Evolutionary conservation across 495 filamentous ascomycete genomes (phyloP).

Genomic region (Endocarpon pusillum): DNA sequence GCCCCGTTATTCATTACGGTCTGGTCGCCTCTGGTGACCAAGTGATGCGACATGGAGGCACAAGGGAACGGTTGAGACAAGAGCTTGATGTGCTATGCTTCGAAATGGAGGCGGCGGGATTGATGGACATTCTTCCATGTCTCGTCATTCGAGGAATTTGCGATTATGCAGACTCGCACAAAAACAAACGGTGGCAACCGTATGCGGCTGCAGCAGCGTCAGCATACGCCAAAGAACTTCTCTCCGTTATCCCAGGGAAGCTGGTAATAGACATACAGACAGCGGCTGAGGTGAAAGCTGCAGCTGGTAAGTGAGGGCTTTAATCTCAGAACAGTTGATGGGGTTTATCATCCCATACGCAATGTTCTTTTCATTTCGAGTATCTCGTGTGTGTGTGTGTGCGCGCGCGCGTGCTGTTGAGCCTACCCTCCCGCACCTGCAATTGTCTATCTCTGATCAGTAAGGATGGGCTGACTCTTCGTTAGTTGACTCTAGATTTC

Average conservation of each 20-base stretch:
- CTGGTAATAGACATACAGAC: not conserved
- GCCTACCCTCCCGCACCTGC: no score
- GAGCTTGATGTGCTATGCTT: slow-evolving; percentile 16
- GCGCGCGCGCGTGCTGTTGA: no score
- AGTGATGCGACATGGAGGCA: slow-evolving; percentile 13
- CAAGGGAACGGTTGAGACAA: slow-evolving; percentile 8
- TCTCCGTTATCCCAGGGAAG: slow-evolving; percentile 10
- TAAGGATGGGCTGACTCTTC: not conserved
- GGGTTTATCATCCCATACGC: no score
- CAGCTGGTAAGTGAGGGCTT: not conserved
- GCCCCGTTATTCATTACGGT: slow-evolving; percentile 19
- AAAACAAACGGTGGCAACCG: slow-evolving; percentile 17
- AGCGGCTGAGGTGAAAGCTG: not conserved
- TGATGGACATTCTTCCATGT: slow-evolving; percentile 14
- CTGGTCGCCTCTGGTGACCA: slow-evolving; percentile 17
- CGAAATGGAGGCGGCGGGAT: slow-evolving; percentile 23
- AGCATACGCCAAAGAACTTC: slow-evolving; percentile 18
- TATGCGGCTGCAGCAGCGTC: slow-evolving; percentile 22
- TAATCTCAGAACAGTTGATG: no score
- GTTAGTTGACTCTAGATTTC: slow-evolving; percentile 3
- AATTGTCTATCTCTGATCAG: not conserved
- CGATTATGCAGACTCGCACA: slow-evolving; percentile 25
- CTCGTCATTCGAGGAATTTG: slow-evolving; percentile 25
- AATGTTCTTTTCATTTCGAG: no score
- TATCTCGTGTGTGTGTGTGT: no score